Percentiles rank a stretch among this genome's conserved stretches.
phyloP scores from a whole-genome alignment of 176 grass and related monocot genomes.

The Carex parvula region DNA sequence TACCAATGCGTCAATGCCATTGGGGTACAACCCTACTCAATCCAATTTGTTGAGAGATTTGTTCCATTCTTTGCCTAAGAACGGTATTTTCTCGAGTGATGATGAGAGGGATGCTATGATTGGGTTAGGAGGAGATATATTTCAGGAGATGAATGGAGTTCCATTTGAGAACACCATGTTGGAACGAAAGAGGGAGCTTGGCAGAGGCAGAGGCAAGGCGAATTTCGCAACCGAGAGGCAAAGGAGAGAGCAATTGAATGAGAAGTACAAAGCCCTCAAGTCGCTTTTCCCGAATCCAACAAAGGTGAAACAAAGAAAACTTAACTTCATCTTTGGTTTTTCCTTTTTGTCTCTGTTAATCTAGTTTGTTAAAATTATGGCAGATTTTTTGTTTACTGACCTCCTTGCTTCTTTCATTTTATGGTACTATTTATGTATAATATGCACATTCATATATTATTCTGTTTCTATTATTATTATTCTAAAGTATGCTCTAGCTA shows the following conservation, averaged over 20 bases:
- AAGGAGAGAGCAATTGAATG: conserved; percentile 89
- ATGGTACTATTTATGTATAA: neutral
- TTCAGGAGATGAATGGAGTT: conserved; percentile 56
- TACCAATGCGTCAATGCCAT: conserved; percentile 33
- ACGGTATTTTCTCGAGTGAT: conserved; percentile 50
- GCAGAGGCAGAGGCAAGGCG: conserved; percentile 56
- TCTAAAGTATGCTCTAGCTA: no score
- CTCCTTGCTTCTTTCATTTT: neutral
- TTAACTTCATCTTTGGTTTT: conserved; percentile 12
- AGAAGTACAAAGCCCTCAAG: conserved; percentile 76
- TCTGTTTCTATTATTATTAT: neutral
- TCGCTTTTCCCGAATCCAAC: conserved; percentile 76
- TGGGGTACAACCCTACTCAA: conserved; percentile 45
- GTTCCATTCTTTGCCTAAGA: conserved; percentile 64
- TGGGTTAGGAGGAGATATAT: conserved; percentile 46
- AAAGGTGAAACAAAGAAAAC: conserved; percentile 47
- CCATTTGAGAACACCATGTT: conserved; percentile 43
- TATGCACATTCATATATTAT: neutral
- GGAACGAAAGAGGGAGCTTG: conserved; percentile 45
- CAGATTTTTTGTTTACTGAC: neutral
- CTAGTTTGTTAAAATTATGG: conserved; percentile 1
- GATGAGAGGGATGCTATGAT: conserved; percentile 64
- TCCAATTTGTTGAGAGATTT: conserved; percentile 61
- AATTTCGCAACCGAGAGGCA: conserved; percentile 92
- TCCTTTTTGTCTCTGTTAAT: conserved; percentile 18